Conservation (phyloP, 768 basidiomycete genomes). For the Macrocybe gigantea region DNA sequence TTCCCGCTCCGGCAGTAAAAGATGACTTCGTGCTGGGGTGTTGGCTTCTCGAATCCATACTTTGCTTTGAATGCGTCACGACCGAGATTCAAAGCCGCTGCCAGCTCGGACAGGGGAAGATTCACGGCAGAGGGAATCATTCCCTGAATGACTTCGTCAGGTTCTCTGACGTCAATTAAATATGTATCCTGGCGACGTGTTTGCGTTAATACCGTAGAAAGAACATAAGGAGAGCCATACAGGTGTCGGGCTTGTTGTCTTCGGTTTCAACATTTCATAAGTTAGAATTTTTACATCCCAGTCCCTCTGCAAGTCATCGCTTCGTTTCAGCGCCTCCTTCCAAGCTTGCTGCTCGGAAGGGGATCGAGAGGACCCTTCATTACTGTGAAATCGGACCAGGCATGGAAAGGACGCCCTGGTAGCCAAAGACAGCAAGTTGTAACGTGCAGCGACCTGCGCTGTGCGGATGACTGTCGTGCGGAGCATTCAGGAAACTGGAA, state of each 20-base stretch:
- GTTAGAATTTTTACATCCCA: slow-evolving; percentile 72
- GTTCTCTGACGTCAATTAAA: slow-evolving; percentile 89
- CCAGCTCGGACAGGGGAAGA: slow-evolving; percentile 76
- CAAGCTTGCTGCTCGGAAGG: slow-evolving; percentile 20
- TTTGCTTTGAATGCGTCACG: slow-evolving; percentile 52
- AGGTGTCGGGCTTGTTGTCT: slow-evolving; percentile 67
- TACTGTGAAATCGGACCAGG: slow-evolving; percentile 11
- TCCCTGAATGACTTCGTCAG: slow-evolving; percentile 85
- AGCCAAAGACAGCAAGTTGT: slow-evolving; percentile 2
- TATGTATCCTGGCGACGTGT: slow-evolving; percentile 49
- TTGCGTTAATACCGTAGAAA: slow-evolving; percentile 2
- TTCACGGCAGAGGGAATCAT: slow-evolving; percentile 92
- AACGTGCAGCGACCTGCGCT: slow-evolving; percentile 13
- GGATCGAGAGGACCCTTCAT: background rate
- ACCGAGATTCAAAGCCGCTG: slow-evolving; percentile 54
- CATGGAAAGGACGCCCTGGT: slow-evolving; percentile 8
- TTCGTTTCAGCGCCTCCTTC: slow-evolving; percentile 27
- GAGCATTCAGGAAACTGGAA: slow-evolving; percentile 15
- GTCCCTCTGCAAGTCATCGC: slow-evolving; percentile 50
- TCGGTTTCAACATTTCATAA: slow-evolving; percentile 80
- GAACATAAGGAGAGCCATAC: slow-evolving; percentile 27
- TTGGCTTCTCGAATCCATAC: slow-evolving; percentile 73
- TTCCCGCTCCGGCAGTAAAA: slow-evolving; percentile 92
- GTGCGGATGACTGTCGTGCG: slow-evolving; percentile 20
- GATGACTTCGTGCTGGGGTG: slow-evolving; percentile 63